Evolutionary conservation across 1,284 basidiomycete species (phyloP).

Genomic region (Cystobasidium pallidum): DNA sequence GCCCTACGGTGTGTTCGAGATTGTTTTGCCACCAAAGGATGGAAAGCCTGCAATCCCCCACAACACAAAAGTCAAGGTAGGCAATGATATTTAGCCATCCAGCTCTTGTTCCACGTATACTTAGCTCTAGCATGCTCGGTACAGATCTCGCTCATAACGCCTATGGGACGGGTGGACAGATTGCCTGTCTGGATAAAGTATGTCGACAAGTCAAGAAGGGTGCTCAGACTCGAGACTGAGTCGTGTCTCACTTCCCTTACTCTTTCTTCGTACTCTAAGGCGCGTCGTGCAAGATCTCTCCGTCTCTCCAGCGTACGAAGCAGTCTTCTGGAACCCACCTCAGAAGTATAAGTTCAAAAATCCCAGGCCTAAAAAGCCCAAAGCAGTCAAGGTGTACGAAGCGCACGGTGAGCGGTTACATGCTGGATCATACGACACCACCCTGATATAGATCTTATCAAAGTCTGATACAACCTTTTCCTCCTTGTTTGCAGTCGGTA

Average conservation of each 20-base stretch:
- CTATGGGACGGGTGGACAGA: constrained; percentile 78
- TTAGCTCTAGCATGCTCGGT: no score
- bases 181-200: constrained; percentile 85
- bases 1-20: constrained; percentile 90
- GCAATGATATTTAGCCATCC: no score
- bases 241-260: not conserved
- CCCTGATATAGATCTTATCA: not conserved
- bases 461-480: not conserved
- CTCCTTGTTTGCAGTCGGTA: constrained; percentile 71
- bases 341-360: constrained; percentile 83
- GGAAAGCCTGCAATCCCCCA: constrained; percentile 86
- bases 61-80: constrained; percentile 74
- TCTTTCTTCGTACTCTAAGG: constrained; percentile 45
- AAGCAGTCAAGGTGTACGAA: constrained; percentile 85
- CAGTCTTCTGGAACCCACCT: constrained; percentile 97
- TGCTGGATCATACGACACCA: not conserved
- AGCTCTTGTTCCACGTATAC: no score
- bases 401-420: constrained; percentile 66
- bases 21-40: constrained; percentile 71
- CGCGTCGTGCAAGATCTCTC: constrained; percentile 91
- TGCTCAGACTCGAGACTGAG: no score
- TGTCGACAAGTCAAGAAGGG: constrained; percentile 15
- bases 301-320: constrained; percentile 90
- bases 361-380: constrained; percentile 68
- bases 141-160: constrained; percentile 82